Percentiles rank a stretch among this genome's conserved stretches.
phyloP scores from a whole-genome alignment of 2,329 filamentous ascomycete species.

The Albifimbria verrucaria region DNA sequence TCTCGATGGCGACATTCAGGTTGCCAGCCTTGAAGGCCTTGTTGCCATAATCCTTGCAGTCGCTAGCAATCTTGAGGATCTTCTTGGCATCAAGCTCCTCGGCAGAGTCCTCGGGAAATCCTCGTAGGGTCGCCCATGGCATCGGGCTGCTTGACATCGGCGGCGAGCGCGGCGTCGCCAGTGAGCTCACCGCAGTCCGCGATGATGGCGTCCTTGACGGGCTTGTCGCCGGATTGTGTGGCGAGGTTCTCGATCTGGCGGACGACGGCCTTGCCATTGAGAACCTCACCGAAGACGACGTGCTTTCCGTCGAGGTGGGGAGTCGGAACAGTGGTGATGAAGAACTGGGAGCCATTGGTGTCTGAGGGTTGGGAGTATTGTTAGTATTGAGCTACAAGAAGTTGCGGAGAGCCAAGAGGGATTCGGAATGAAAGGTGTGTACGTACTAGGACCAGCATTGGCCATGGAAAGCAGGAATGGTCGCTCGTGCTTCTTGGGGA shows the following conservation, averaged over 20 bases:
- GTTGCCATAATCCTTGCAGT: conserved; percentile 91
- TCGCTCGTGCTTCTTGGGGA: conserved; percentile 84
- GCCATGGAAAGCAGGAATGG: conserved; percentile 97
- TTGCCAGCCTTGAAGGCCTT: conserved; percentile 83
- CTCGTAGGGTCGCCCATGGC: conserved; percentile 88
- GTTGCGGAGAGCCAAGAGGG: not conserved
- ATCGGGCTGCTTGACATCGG: conserved; percentile 69
- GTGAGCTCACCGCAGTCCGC: conserved; percentile 81
- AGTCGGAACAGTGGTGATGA: conserved; percentile 92
- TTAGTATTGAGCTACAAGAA: conserved; percentile 6
- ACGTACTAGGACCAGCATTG: conserved; percentile 84
- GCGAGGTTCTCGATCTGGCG: conserved; percentile 84
- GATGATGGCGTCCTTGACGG: conserved; percentile 69
- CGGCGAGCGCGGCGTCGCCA: conserved; percentile 64
- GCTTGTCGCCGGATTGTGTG: conserved; percentile 75
- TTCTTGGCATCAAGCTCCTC: conserved; percentile 61
- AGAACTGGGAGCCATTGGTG: conserved; percentile 98
- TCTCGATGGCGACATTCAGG: conserved; percentile 68
- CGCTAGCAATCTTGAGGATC: conserved; percentile 74
- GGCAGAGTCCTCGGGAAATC: conserved; percentile 87
- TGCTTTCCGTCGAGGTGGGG: conserved; percentile 95
- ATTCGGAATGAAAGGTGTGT: not conserved
- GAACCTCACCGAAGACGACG: conserved; percentile 93
- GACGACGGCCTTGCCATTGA: conserved; percentile 87
- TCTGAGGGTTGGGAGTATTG: conserved; percentile 43